Base-by-base conservation (phyloP, 169 alveolate species). In the Cryptosporidium baileyi region DNA sequence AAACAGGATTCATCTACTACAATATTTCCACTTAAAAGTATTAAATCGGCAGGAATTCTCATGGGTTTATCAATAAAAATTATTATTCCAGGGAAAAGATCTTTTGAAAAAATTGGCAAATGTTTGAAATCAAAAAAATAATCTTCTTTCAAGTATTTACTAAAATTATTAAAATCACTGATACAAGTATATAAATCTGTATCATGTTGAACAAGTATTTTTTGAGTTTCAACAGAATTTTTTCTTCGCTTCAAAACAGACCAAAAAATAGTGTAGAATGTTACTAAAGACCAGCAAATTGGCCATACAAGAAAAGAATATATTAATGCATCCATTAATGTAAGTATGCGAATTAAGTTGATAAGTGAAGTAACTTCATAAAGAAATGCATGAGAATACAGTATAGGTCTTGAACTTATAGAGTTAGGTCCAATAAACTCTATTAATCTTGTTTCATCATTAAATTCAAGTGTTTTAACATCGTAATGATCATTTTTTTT, bases 31-130 rank as follows among this genome's bases (percentile, higher is more conserved):
- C 82, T 91, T 47, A 93, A 54, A 45, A 94, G 80, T 32, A 92
- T 62, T 9, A 91, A 43, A 80, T 94, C 97, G 65, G 96, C 93
- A 13, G 97, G 96, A 91, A 92, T 81, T n/a, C 82, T 30, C 61
- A 89, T 88, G 22, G 89, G 90, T 22, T 90, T 94, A 41, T 89
- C 93, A 32, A 94, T 79, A 57, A 89, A 89, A 24, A 93, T 81
- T 7, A 91, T 81, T 57, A 90, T 93, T 7, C 97, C 97, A 30
- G 97, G 97, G 17, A 91, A 94, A 30, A 94, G 88, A 28, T 90
- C 93, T 61, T 62, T 43, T 32, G 81, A 65, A 17, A 28, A 47
- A 24, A 47, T 28, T 28, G 19, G 19, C 2, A 51, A 51, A 43
- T 40, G 43, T 15, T 47, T 47, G 5, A 9, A 47, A 47, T 47